Base-by-base conservation (phyloP, 441 rosid genomes). In the Corymbia citriodora region DNA sequence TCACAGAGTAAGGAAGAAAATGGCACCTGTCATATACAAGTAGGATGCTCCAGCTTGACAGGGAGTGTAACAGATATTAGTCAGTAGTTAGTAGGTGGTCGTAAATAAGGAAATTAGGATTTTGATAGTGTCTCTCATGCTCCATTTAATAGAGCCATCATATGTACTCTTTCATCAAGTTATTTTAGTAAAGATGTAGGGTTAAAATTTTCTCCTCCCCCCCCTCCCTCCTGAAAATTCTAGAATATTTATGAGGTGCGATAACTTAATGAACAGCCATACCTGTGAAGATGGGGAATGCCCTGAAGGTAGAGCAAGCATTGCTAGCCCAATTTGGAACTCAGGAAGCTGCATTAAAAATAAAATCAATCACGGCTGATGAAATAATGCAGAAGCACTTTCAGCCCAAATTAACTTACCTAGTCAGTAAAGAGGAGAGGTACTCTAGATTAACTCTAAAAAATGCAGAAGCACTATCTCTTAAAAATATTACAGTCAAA, bases 311-410 rank as follows among this genome's bases (percentile, higher is more conserved):
- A 96, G 92, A 92, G 99, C 97, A 91, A 97, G 96, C 93, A 94
- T 96, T 90, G 97, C 95, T 88, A 98, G 96, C 94, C 99, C 99
- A 91, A 97, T 93, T 92, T 98, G 99, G 92, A 96, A 98, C 93
- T 96, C 99, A 40, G 98, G 97, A 92, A 96, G 95, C 99, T 97
- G 97, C 93, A 93, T 72, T 12, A 90, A 19, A 93, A 89, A 79
- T 49, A 85, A 88, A 87, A 92, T 90, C 55, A 87, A 55, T 55
- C 19, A 55, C 68, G 88, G 40, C 79, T 23, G 83, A 36, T 87
- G 87, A 57, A 40, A 79, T 79, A 23, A 79, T 23, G 17, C 45
- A 17, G 85, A 79, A 79, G 85, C 52, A 45, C n/a, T 74, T 29
- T 40, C 65, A 88, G 87, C 87, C 50, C 53, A 86, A 59, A 36